Evolutionary conservation across 2,329 filamentous ascomycete genomes (phyloP), one percentile per base, ranked within the genome.

Genomic region (Mariannaea elegans): DNA sequence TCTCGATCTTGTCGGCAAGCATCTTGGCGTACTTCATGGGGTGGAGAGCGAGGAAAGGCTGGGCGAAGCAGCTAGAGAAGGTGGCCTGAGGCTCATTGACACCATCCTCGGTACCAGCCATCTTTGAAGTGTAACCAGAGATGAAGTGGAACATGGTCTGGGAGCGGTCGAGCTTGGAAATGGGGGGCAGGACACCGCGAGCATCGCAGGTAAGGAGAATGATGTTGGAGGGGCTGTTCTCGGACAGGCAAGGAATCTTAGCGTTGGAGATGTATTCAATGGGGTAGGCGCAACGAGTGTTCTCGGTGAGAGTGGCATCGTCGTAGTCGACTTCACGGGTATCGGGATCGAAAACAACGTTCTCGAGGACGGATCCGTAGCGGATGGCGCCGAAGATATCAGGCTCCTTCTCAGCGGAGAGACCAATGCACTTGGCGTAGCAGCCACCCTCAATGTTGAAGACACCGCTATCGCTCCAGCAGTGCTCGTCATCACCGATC

Each of bases 111-210:
- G 95, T 99, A 74, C 95, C 95, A 67, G 95, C 95, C 95, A 99
- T 99, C 90, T 99, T 99, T 76, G 94, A 98, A 66, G 95, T 99
- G 87, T 99, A 99, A 72, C 95, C 95, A 16, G 92, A 97, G 81
- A 99, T 99, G 89, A 99, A 99, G 87, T 99, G 95, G 90, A 98
- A 99, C 94, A 99, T 98, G 79, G 93, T 97, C 84, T 98, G 95
- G 73, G 92, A 88, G 66, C 90, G 87, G 84, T 91, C 89, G 77
- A 99, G 90, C 86, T 98, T 98, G 73, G 93, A 97, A 81, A 99
- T 98, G 47, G 95, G 95, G 57, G 95, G 95, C 56, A 99, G 89
- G 48, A 99, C 95, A 84, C 95, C 95, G 70, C 95, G 93, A 61
- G 95, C 95, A 74, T 99, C 95, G 83, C 95, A 99, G 64, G 95